phyloP scores from a whole-genome alignment of 345 rosid genomes.

The Dipteronia dyeriana region DNA sequence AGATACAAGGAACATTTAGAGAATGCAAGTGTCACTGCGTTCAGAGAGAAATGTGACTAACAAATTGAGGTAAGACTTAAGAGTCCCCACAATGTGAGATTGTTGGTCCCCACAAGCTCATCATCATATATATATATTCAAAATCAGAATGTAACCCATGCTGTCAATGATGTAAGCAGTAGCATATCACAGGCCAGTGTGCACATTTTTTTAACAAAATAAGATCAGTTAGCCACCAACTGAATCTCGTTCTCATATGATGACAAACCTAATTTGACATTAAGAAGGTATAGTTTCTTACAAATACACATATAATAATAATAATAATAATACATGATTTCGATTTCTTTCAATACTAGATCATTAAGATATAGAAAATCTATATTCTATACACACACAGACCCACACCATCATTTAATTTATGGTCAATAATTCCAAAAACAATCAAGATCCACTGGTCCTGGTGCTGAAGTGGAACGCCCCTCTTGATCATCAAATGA shows the following conservation, averaged over 20 bases:
- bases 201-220: slow-evolving; percentile 2
- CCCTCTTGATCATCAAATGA: slow-evolving; percentile 48
- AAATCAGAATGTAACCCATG: slow-evolving; percentile 19
- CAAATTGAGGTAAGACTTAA: not conserved
- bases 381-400: slow-evolving; percentile 21
- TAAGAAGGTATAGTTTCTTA: slow-evolving; percentile 12
- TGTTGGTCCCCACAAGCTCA: slow-evolving; percentile 18
- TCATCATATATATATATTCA: slow-evolving; percentile 4
- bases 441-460: slow-evolving; percentile 49
- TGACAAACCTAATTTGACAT: slow-evolving; percentile 23
- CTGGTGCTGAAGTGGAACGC: slow-evolving; percentile 46
- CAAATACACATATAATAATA: not conserved
- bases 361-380: slow-evolving; percentile 30
- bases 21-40: not conserved
- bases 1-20: not conserved
- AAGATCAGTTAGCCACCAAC: slow-evolving; percentile 50
- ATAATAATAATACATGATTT: slow-evolving; percentile 18
- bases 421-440: slow-evolving; percentile 60
- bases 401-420: not conserved
- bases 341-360: slow-evolving; percentile 18
- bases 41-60: not conserved
- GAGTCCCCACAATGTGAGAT: slow-evolving; percentile 6
- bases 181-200: not conserved
- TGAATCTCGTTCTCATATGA: slow-evolving; percentile 29
- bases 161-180: slow-evolving; percentile 38